A percentile compares a stretch with the other conserved stretches of the same genome.
Evolutionary conservation across 225 moss, liverwort and hornwort genomes (phyloP).

Genomic region (Pseudisothecium myosuroides): DNA sequence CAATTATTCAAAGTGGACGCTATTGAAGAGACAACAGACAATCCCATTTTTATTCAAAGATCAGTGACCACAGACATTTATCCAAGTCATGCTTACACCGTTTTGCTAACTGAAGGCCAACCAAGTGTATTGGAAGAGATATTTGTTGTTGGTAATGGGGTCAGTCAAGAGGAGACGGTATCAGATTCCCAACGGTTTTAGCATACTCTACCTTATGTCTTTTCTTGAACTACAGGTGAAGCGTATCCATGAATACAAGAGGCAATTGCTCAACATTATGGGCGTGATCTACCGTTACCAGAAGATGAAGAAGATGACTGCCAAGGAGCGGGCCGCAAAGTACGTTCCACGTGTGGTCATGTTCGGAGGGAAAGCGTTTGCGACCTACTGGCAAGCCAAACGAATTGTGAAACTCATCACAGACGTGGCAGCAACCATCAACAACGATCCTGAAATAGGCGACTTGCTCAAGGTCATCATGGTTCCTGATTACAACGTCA

Average conservation of each 20-base stretch:
- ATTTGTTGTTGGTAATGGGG: neutral
- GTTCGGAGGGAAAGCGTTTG: conserved; percentile 96
- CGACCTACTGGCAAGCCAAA: conserved; percentile 89
- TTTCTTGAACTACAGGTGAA: conserved; percentile 54
- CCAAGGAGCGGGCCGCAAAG: conserved; percentile 60
- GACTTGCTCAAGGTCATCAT: conserved; percentile 96
- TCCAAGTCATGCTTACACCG: neutral
- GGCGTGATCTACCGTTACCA: conserved; percentile 86
- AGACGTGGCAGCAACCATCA: conserved; percentile 71
- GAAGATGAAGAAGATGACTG: conserved; percentile 79
- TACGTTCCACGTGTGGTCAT: conserved; percentile 90
- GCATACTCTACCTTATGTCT: neutral
- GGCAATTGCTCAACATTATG: conserved; percentile 86
- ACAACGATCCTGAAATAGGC: conserved; percentile 80
- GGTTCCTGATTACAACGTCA: conserved; percentile 95
- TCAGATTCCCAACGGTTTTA: neutral
- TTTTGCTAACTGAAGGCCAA: neutral
- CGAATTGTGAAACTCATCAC: conserved; percentile 88
- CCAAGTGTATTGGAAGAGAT: neutral
- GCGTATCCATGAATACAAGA: conserved; percentile 96
- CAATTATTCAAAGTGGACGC: neutral
- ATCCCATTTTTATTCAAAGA: neutral
- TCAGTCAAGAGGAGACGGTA: neutral
- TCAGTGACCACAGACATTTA: neutral
- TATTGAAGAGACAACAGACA: neutral